These are phyloP conservation scores for Gentiana macrophylla DNA, from an alignment of 257 asterid species.

Conservation along the genomic window DNA sequence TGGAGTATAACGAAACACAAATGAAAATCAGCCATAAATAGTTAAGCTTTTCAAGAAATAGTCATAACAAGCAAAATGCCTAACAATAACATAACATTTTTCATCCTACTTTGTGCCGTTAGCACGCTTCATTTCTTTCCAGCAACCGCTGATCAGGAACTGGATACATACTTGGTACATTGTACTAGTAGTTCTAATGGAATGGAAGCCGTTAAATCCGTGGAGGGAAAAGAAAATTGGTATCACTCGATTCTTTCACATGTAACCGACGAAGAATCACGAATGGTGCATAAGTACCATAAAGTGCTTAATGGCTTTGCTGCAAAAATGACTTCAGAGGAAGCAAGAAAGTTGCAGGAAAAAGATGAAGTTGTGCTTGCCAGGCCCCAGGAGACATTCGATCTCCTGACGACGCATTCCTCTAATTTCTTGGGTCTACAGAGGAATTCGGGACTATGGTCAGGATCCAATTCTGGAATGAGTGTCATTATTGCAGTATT, in stretches of 20 bases:
- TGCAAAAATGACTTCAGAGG: constrained; percentile 19
- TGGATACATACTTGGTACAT: constrained; percentile 15
- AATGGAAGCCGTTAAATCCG: background rate
- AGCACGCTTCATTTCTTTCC: too few species aligned
- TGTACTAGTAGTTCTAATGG: constrained; percentile 2
- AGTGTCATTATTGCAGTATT: constrained; percentile 45
- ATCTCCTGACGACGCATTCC: constrained; percentile 27
- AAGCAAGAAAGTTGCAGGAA: constrained; percentile 11
- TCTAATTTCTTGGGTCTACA: constrained; percentile 45
- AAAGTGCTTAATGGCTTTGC: constrained; percentile 30
- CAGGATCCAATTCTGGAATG: constrained; percentile 35
- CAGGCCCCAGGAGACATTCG: constrained; percentile 5
- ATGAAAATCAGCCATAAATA: too few species aligned
- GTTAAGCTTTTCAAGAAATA: too few species aligned
- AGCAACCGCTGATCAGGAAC: background rate
- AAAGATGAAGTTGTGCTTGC: constrained; percentile 13
- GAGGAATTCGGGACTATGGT: constrained; percentile 35
- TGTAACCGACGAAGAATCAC: constrained; percentile 8
- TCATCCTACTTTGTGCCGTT: too few species aligned
- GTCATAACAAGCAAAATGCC: too few species aligned
- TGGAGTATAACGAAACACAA: too few species aligned
- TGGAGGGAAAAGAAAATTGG: constrained; percentile 20
- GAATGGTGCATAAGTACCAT: constrained; percentile 28
- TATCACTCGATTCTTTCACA: constrained; percentile 30
- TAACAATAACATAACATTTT: too few species aligned